phyloP scores from a whole-genome alignment of 352 stramenopile species.

The Pythium dissimile region DNA sequence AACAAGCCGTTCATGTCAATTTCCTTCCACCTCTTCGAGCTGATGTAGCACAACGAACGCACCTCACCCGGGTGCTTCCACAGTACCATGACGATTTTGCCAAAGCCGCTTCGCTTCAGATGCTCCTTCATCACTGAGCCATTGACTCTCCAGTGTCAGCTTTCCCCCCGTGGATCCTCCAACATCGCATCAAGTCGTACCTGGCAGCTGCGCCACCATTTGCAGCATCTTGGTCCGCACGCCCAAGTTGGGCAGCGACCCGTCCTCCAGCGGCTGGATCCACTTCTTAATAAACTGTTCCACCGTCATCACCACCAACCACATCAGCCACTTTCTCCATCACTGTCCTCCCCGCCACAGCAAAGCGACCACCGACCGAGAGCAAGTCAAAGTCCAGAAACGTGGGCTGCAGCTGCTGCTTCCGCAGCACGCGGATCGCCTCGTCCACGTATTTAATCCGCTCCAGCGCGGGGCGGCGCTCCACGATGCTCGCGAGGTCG shows the following conservation, averaged over 20 bases:
- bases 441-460: conserved; percentile 84
- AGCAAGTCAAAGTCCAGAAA: conserved; percentile 85
- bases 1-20: too few species aligned
- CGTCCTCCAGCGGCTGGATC: conserved; percentile 83
- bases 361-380: conserved; percentile 31
- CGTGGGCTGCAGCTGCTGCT: conserved; percentile 85
- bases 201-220: conserved; percentile 73
- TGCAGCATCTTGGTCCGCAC: conserved; percentile 85
- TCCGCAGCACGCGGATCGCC: conserved; percentile 68
- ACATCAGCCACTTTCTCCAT: background rate
- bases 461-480: conserved; percentile 63
- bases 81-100: conserved; percentile 85
- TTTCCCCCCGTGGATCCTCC: too few species aligned
- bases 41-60: too few species aligned
- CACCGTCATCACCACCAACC: background rate
- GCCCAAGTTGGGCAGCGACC: conserved; percentile 76
- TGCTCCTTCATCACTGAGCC: conserved; percentile 90
- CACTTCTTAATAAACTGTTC: conserved; percentile 90
- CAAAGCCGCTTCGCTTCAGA: conserved; percentile 85
- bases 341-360: background rate
- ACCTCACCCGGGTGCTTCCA: conserved; percentile 88
- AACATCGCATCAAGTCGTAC: conserved; percentile 19
- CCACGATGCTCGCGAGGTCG: conserved; percentile 60
- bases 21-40: too few species aligned
- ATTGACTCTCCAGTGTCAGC: too few species aligned